phyloP scores from a whole-genome alignment of 2,329 filamentous ascomycete species.

The Xylariaceae sp. region DNA sequence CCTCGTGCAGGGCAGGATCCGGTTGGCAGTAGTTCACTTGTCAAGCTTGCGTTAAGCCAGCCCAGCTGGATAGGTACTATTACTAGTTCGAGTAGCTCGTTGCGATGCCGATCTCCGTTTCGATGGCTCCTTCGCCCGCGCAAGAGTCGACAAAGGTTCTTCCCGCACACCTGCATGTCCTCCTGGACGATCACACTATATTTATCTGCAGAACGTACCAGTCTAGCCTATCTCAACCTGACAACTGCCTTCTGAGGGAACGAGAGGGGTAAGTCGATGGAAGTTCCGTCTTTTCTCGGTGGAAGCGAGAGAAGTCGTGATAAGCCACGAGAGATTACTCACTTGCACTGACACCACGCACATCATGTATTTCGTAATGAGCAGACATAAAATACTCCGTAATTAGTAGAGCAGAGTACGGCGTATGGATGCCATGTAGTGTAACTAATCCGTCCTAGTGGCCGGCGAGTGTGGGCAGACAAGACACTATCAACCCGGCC shows the following conservation, averaged over 20 bases:
- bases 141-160: neutral
- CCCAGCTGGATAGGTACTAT: neutral
- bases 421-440: neutral
- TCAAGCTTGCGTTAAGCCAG: neutral
- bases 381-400: too few relatives aligned
- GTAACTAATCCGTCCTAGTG: neutral
- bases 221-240: too few relatives aligned
- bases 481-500: neutral
- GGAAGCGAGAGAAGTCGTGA: too few relatives aligned
- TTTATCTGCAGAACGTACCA: neutral
- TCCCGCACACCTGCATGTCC: neutral
- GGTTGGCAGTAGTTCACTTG: neutral
- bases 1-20: too few relatives aligned
- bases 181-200: neutral
- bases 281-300: too few relatives aligned
- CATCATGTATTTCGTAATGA: too few relatives aligned
- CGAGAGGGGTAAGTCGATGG: too few relatives aligned
- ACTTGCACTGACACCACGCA: too few relatives aligned
- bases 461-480: neutral
- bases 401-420: neutral
- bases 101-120: neutral
- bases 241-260: too few relatives aligned
- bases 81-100: neutral
- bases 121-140: neutral
- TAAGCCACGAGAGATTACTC: too few relatives aligned